Conservation (phyloP, 2,329 filamentous ascomycete species). For the Knufia fluminis region DNA sequence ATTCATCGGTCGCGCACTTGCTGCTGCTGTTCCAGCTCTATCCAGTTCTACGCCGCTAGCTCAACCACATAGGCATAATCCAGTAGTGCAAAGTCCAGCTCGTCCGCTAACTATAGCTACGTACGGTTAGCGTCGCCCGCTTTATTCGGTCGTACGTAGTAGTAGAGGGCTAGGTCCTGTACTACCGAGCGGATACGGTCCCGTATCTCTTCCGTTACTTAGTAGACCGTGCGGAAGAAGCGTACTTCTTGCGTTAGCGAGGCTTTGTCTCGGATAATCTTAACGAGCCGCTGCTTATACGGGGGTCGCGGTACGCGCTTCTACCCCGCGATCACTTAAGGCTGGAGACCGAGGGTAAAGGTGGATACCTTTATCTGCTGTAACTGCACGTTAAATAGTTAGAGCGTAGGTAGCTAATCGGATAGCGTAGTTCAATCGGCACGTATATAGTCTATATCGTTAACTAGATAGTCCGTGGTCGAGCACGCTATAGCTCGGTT, state of each 20-base stretch:
- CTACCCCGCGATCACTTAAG: not conserved
- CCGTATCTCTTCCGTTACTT: not conserved
- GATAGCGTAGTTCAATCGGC: not conserved
- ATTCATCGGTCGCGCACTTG: not conserved
- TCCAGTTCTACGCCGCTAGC: not conserved
- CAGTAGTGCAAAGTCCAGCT: constrained; percentile 1
- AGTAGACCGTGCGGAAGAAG: too few species aligned
- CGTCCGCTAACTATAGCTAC: not conserved
- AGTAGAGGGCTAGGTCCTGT: constrained; percentile 1
- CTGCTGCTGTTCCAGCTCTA: not conserved
- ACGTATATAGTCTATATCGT: not conserved
- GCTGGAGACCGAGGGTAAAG: not conserved
- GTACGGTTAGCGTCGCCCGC: not conserved
- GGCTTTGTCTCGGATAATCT: too few species aligned
- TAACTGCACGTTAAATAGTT: not conserved
- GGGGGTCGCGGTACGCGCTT: not conserved
- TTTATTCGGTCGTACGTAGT: constrained; percentile 1
- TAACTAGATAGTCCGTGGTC: constrained; percentile 2
- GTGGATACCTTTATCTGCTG: not conserved
- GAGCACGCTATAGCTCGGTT: constrained; percentile 1
- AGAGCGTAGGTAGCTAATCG: constrained; percentile 2
- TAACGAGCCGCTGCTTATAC: too few species aligned
- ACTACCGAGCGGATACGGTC: not conserved
- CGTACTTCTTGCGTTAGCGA: too few species aligned
- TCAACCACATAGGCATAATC: not conserved